These are phyloP conservation scores for Cladorrhinum sp. DNA, from an alignment of 2,329 filamentous ascomycete genomes.

Conservation along the genomic window DNA sequence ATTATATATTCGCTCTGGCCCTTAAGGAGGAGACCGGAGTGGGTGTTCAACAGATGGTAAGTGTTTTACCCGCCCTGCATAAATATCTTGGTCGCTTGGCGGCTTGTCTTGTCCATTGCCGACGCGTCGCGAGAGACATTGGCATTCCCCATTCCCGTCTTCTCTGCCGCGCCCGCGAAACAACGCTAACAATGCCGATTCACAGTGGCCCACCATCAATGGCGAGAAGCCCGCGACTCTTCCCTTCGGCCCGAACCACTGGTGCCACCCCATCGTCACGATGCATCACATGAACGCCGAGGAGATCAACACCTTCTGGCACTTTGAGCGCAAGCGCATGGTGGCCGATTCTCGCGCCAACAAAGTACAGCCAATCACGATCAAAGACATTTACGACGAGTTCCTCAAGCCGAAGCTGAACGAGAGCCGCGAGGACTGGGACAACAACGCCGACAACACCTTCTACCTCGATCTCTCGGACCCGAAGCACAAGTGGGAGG, in stretches of 20 bases:
- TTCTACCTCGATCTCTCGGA: conserved; percentile 38
- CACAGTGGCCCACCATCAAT: conserved; percentile 52
- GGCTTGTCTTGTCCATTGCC: background rate
- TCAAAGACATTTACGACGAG: conserved; percentile 47
- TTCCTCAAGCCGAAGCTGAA: conserved; percentile 43
- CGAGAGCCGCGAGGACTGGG: conserved; percentile 46
- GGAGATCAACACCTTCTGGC: conserved; percentile 49
- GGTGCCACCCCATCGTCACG: conserved; percentile 55
- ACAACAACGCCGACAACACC: conserved; percentile 48
- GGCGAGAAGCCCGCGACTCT: conserved; percentile 53
- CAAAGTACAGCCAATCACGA: conserved; percentile 34
- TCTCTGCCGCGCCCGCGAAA: background rate
- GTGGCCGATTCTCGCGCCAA: conserved; percentile 18
- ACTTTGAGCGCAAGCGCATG: conserved; percentile 46
- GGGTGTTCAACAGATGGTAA: conserved; percentile 41
- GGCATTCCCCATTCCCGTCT: background rate
- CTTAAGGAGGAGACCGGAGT: conserved; percentile 46
- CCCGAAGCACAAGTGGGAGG: conserved; percentile 30
- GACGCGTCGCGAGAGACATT: background rate
- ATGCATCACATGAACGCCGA: conserved; percentile 54
- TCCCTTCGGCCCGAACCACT: conserved; percentile 45
- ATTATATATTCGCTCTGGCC: conserved; percentile 47
- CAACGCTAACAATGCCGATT: conserved; percentile 9
- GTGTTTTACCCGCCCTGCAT: conserved; percentile 22
- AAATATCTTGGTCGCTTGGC: background rate